These are phyloP conservation scores for Acanthamoeba healyi DNA, from an alignment of 208 protist species.

Conservation along the genomic window DNA sequence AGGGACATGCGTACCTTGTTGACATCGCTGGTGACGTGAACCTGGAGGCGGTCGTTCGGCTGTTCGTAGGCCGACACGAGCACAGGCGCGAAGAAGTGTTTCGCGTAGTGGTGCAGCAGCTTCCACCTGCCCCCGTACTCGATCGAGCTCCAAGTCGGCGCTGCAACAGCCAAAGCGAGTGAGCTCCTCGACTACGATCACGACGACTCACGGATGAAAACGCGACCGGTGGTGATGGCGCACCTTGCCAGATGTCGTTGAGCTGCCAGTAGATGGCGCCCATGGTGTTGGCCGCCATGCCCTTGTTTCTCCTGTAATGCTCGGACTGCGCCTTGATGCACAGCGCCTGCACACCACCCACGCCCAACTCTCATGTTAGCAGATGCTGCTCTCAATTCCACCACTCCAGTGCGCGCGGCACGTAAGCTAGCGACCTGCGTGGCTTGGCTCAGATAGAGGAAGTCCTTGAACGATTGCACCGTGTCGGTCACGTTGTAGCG, in stretches of 20 bases:
- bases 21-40: conserved; percentile 31
- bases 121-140: conserved; percentile 86
- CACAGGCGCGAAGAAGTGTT: conserved; percentile 77
- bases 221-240: background rate
- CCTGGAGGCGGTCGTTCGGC: background rate
- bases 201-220: background rate
- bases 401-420: too few species aligned
- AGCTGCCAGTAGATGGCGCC: conserved; percentile 90
- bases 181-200: too few species aligned
- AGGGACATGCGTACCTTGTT: background rate
- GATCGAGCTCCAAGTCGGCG: conserved; percentile 79
- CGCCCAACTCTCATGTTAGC: too few species aligned
- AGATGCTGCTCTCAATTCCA: too few species aligned
- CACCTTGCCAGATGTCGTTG: conserved; percentile 87
- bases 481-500: conserved; percentile 11
- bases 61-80: conserved; percentile 51
- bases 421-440: background rate
- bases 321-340: background rate
- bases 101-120: conserved; percentile 83
- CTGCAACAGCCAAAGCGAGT: background rate
- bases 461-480: conserved; percentile 18
- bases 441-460: conserved; percentile 17
- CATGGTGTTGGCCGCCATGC: conserved; percentile 33
- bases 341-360: background rate
- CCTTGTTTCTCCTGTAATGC: conserved; percentile 2